These are phyloP conservation scores for Candida broadrunensis DNA, from an alignment of 805 yeast species.

Conservation along the genomic window DNA sequence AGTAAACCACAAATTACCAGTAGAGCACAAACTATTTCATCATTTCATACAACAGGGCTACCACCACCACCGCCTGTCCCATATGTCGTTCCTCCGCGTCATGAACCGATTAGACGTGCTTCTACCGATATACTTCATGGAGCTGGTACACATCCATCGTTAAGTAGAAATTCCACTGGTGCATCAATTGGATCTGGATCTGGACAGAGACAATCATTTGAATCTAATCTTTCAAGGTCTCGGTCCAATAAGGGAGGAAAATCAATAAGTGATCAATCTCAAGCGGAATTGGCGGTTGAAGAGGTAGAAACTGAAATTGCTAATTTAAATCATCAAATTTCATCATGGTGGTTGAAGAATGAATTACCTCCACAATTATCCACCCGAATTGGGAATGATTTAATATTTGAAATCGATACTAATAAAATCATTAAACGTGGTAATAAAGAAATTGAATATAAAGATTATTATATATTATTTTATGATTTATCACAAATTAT, in stretches of 20 bases:
- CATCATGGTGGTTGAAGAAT: slow-evolving; percentile 67
- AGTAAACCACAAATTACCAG: slow-evolving; percentile 7
- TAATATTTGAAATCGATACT: slow-evolving; percentile 66
- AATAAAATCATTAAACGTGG: slow-evolving; percentile 54
- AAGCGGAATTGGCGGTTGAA: slow-evolving; percentile 23
- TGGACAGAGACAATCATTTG: slow-evolving; percentile 9
- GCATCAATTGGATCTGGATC: slow-evolving; percentile 11
- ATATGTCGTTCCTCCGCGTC: slow-evolving; percentile 8
- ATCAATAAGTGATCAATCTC: slow-evolving; percentile 16
- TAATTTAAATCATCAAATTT: slow-evolving; percentile 15
- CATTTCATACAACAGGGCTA: neutral
- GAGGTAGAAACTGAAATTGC: slow-evolving; percentile 29
- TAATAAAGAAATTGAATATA: slow-evolving; percentile 43
- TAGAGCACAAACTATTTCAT: slow-evolving; percentile 10
- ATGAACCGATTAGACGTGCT: slow-evolving; percentile 9
- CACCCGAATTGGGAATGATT: slow-evolving; percentile 41
- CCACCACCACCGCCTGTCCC: slow-evolving; percentile 7
- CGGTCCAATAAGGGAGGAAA: slow-evolving; percentile 12
- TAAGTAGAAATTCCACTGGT: slow-evolving; percentile 8
- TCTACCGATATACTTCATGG: too few species aligned
- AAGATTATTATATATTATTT: slow-evolving; percentile 70
- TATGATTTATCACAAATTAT: slow-evolving; percentile 69
- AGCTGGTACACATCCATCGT: neutral
- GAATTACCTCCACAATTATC: slow-evolving; percentile 55
- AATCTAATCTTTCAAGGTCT: slow-evolving; percentile 10